Evolutionary conservation across 2,329 filamentous ascomycete genomes (phyloP), one percentile per base, ranked within the genome.

Genomic region (Calonectria pseudoturangicola): DNA sequence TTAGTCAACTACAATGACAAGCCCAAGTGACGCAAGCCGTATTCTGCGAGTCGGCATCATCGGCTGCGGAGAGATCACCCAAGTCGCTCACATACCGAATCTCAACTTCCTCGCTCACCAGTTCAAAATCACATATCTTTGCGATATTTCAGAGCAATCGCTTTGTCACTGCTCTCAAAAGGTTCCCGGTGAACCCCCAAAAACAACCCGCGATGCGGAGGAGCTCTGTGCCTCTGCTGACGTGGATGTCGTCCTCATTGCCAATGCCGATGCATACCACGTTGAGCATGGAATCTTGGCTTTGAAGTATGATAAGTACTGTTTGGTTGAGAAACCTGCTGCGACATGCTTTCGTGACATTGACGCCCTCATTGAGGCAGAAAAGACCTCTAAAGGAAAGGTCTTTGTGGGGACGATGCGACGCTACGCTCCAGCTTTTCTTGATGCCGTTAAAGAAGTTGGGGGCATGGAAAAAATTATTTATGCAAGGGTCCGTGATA

Each of bases 361-460:
- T 0, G 81, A 87, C 27, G 79, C 82, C 0, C 87, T 93, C 28
- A 81, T 88, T 33, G 86, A 83, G 0, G 90, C 90, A 0, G 88
- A 91, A 77, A 80, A 82, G 21, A 76, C 72, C 1, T 85, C 86
- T 0, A 77, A 80, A 15, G 86, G 85, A 0, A 83, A 83, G 6
- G 85, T 92, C 2, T 89, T 93, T 76, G 89, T 93, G 0, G 90
- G 90, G 2, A 91, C 90, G 68, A 91, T 91, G 86, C 84, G 91
- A 1, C 86, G 91, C 18, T 92, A 92, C 76, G 90, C 91, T 0
- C 82, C 88, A 0, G 85, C 87, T 1, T 92, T 92, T 74, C 81
- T 85, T 0, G 85, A 89, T 25, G 87, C 89, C 0, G 86, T 92
- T 45, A 83, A 87, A 70, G 91, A 93, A 73, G 83, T 93, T 0